Conservation (phyloP, 805 yeast species). For the Phaffomyces thermotolerans region DNA sequence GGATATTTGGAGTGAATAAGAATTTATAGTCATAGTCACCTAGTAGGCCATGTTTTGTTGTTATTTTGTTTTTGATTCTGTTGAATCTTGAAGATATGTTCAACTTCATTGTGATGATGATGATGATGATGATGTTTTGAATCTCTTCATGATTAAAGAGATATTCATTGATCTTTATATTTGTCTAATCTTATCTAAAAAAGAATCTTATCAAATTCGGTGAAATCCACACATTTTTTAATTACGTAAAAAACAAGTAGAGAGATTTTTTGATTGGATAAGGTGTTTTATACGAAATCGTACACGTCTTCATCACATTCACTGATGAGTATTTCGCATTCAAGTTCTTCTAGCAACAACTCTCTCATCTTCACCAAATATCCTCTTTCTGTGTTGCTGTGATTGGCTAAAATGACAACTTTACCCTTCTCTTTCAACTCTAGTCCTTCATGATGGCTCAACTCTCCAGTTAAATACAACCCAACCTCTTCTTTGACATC, state of each 20-base stretch:
- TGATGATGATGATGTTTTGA: no score
- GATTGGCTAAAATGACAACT: constrained; percentile 74
- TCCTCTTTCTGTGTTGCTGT: constrained; percentile 89
- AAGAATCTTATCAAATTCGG: neutral
- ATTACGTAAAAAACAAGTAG: no score
- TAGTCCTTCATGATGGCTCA: constrained; percentile 89
- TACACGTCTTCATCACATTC: constrained; percentile 20
- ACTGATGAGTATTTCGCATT: constrained; percentile 12
- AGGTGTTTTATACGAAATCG: constrained; percentile 7
- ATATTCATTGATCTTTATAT: neutral
- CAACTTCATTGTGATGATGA: neutral
- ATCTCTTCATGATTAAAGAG: no score
- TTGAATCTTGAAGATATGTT: neutral
- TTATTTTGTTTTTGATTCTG: constrained; percentile 31
- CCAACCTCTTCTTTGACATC: constrained; percentile 48
- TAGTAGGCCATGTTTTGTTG: constrained; percentile 74
- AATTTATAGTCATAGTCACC: constrained; percentile 83
- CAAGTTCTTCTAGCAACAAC: constrained; percentile 24
- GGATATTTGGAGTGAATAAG: constrained; percentile 74
- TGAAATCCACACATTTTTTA: neutral
- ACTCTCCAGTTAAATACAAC: constrained; percentile 81
- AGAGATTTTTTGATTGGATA: no score
- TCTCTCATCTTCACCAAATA: constrained; percentile 49
- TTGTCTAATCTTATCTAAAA: neutral
- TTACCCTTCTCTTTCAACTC: constrained; percentile 63